Conservation (phyloP, 805 yeast genomes). For the Lipomyces starkeyi region DNA sequence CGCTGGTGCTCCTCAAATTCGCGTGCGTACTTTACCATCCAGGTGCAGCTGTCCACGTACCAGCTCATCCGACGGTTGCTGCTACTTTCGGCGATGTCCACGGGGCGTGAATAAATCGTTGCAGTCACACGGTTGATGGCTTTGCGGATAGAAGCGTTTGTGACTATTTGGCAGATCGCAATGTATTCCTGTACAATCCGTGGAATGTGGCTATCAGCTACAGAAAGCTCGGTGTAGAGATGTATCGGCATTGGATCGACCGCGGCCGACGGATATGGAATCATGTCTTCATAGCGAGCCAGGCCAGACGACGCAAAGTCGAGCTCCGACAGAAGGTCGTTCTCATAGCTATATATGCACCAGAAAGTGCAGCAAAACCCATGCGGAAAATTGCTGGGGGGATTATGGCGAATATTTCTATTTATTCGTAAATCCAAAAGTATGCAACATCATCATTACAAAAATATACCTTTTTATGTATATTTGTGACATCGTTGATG, state of each 20-base stretch:
- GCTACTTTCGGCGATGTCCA: too few relatives aligned
- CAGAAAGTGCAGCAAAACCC: constrained; percentile 1
- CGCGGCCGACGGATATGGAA: constrained; percentile 9
- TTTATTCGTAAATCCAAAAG: too few relatives aligned
- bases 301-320: constrained; percentile 13
- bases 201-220: too few relatives aligned
- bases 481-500: constrained; percentile 3
- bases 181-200: neutral
- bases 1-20: constrained; percentile 10
- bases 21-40: constrained; percentile 8
- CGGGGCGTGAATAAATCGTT: constrained; percentile 5
- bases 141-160: constrained; percentile 12
- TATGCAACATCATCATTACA: too few relatives aligned
- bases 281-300: constrained; percentile 4
- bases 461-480: constrained; percentile 4
- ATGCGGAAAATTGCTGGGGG: neutral
- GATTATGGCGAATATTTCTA: neutral
- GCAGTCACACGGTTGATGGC: constrained; percentile 11
- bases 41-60: neutral
- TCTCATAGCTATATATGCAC: constrained; percentile 12
- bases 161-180: constrained; percentile 4
- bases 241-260: constrained; percentile 1
- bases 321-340: constrained; percentile 10
- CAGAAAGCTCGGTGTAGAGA: neutral
- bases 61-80: neutral